Evolutionary conservation across 2,329 filamentous ascomycete species (phyloP).

Genomic region (Trichoderma pleuroti): DNA sequence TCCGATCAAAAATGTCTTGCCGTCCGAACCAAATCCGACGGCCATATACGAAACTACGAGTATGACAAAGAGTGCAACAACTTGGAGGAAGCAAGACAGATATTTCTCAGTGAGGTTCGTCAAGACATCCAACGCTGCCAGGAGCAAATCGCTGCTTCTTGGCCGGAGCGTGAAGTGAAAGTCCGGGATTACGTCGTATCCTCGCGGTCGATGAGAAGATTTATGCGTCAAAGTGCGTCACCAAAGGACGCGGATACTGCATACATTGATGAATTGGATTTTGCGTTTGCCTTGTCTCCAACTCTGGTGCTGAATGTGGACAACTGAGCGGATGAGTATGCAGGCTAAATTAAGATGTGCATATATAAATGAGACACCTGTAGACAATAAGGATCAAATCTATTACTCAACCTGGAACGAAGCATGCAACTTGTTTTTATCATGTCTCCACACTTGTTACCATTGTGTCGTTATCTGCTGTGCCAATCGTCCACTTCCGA

Average conservation of each 20-base stretch:
- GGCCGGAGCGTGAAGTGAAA: not conserved
- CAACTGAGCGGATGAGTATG: not conserved
- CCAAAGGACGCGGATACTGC: not conserved
- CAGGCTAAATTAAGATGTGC: not conserved
- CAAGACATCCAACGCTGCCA: not conserved
- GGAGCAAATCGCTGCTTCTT: not conserved
- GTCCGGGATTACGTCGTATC: not conserved
- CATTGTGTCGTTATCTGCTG: not conserved
- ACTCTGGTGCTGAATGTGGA: not conserved
- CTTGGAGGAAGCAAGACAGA: not conserved
- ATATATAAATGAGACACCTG: not conserved
- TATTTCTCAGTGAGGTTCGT: not conserved
- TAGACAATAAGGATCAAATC: too few relatives aligned
- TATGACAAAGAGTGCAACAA: not conserved
- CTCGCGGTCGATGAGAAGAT: not conserved
- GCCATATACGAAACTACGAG: not conserved
- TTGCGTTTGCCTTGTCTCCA: not conserved
- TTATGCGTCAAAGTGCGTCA: not conserved
- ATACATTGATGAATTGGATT: not conserved
- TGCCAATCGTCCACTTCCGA: not conserved
- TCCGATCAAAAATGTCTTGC: not conserved
- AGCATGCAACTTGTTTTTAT: not conserved
- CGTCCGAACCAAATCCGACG: not conserved
- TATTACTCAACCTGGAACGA: not conserved
- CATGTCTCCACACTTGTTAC: not conserved